Evolutionary conservation across 2,329 filamentous ascomycete genomes (phyloP), one percentile per base, ranked within the genome.

Genomic region (Curvularia verruculosa): DNA sequence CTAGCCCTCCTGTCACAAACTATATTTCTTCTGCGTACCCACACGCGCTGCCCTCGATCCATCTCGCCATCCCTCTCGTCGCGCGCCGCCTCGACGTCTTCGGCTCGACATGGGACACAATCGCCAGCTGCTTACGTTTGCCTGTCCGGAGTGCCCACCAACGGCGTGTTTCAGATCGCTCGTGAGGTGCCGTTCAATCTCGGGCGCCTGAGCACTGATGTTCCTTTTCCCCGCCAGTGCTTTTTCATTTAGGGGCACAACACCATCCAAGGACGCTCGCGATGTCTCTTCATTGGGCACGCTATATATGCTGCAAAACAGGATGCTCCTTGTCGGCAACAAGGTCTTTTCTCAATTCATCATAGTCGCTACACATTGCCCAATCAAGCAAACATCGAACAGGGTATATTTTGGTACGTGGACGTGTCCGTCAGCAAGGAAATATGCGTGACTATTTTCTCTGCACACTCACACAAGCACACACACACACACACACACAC

Each of bases 121-220:
- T 18, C 10, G 15, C 37, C 29, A 12, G 31, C 41, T n/a, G 28
- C 45, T 39, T 28, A 39, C 26, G 44, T 54, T 45, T 45, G 15
- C 50, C 40, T 34, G 15, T 40, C 36, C 45, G 39, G 44, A 49
- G 23, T 40, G 50, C 18, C 44, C 26, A 48, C 41, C 31, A 54
- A 47, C 21, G 54, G 54, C 54, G 54, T 49, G 54, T 57, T 57
- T 57, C 54, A 57, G 50, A 29, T 47, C 19, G 19, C 19, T 34
- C 39, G 24, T 41, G 39, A 52, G 34, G 40, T 56, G 34, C 53
- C n/a, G 41, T 46, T 26, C 15, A 41, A 34, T 13, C 13, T 45
- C 43, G 48, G 48, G 36, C 49, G 47, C 52, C 39, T 45, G 23
- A 28, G 12, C 40, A 37, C 23, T 45, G 21, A 36, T 18, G 7